Conservation (phyloP, 2,329 filamentous ascomycete species). For the Curvularia sp. region DNA sequence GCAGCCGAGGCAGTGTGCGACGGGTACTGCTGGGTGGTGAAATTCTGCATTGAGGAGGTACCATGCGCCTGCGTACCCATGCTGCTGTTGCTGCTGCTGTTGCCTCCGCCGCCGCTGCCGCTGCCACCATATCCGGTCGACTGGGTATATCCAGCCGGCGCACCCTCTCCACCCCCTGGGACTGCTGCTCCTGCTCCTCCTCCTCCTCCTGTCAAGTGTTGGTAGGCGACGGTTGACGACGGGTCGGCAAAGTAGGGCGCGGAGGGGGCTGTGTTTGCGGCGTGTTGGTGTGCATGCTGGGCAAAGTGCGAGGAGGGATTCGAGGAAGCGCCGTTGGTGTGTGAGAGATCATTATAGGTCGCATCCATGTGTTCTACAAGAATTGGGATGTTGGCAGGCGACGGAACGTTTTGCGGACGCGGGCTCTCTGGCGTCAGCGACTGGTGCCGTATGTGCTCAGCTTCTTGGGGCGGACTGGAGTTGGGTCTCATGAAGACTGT, state of each 20-base stretch:
- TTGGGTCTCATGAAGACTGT: slow-evolving; percentile 62
- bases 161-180: slow-evolving; percentile 34
- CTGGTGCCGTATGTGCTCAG: slow-evolving; percentile 68
- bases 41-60: slow-evolving; percentile 51
- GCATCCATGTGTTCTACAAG: slow-evolving; percentile 76
- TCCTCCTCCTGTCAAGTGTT: slow-evolving; percentile 37
- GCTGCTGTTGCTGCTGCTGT: slow-evolving; percentile 13
- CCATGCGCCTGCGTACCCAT: slow-evolving; percentile 44
- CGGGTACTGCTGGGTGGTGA: slow-evolving; percentile 43
- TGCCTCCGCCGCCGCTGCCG: not conserved
- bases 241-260: slow-evolving; percentile 46
- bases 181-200: slow-evolving; percentile 32
- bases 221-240: slow-evolving; percentile 22
- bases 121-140: slow-evolving; percentile 35
- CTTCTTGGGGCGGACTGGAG: slow-evolving; percentile 62
- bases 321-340: slow-evolving; percentile 55
- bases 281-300: slow-evolving; percentile 41
- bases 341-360: slow-evolving; percentile 71
- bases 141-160: slow-evolving; percentile 33
- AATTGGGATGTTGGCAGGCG: slow-evolving; percentile 73
- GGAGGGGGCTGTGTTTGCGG: slow-evolving; percentile 38
- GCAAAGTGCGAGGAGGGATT: slow-evolving; percentile 44
- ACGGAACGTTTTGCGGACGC: slow-evolving; percentile 71
- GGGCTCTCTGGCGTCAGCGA: slow-evolving; percentile 74
- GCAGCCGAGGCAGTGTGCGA: slow-evolving; percentile 42